A percentile compares a stretch with the other conserved stretches of the same genome.
Conservation (phyloP, 495 filamentous ascomycete species). For the Glarea lozoyensis region DNA sequence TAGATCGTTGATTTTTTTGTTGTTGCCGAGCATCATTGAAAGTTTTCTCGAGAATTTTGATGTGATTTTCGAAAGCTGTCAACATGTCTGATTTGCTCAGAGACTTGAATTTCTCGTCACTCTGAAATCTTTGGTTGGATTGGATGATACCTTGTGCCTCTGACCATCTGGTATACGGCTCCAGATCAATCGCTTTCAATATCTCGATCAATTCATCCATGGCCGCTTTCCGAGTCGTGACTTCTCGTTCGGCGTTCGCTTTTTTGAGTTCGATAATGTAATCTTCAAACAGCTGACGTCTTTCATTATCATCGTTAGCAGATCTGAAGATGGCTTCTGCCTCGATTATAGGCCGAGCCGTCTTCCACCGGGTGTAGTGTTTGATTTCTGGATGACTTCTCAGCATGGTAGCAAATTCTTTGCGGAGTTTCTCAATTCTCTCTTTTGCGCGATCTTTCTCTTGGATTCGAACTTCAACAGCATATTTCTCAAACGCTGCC, state of each 20-base stretch:
- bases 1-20: conserved; percentile 68
- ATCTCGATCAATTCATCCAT: conserved; percentile 77
- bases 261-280: conserved; percentile 82
- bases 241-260: conserved; percentile 64
- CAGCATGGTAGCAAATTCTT: conserved; percentile 94
- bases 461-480: conserved; percentile 78
- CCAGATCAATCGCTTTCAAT: conserved; percentile 74
- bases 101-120: conserved; percentile 79
- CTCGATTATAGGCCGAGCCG: conserved; percentile 87
- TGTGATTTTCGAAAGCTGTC: conserved; percentile 88
- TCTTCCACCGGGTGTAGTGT: conserved; percentile 97
- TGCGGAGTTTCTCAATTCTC: conserved; percentile 82
- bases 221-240: conserved; percentile 62
- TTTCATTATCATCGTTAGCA: conserved; percentile 79
- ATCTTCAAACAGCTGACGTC: conserved; percentile 89
- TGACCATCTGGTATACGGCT: conserved; percentile 92
- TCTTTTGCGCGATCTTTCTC: conserved; percentile 95
- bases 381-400: conserved; percentile 96
- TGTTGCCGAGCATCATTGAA: conserved; percentile 85
- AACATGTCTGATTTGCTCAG: conserved; percentile 86
- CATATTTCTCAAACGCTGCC: conserved; percentile 91
- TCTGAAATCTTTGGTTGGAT: conserved; percentile 68
- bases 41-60: conserved; percentile 79
- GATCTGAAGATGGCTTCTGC: conserved; percentile 92
- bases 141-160: conserved; percentile 79